Percentiles rank a stretch among this genome's conserved stretches.
phyloP scores from a whole-genome alignment of 2,329 filamentous ascomycete species.

The Sarocladiaceae sp. region DNA sequence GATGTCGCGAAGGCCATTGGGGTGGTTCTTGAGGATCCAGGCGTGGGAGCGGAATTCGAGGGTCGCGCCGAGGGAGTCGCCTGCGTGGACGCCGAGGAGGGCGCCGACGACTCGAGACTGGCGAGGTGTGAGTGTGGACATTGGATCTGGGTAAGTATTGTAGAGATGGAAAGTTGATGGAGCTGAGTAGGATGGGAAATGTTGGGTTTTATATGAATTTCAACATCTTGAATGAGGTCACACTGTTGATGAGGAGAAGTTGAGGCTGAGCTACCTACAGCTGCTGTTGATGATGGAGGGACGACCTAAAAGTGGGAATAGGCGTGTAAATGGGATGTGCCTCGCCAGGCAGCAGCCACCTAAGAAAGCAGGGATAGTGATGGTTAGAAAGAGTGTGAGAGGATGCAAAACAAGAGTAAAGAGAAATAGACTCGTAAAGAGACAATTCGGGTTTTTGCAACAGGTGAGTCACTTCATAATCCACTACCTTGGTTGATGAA shows the following conservation, averaged over 20 bases:
- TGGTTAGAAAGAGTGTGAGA: too few species aligned
- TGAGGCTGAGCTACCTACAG: constrained; percentile 2
- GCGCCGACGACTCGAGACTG: constrained; percentile 33
- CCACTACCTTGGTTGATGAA: too few species aligned
- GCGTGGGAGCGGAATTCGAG: constrained; percentile 34
- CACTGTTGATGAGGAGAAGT: neutral
- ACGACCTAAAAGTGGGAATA: too few species aligned
- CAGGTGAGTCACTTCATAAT: too few species aligned
- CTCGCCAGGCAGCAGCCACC: too few species aligned
- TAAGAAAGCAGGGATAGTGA: too few species aligned
- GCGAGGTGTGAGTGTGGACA: neutral
- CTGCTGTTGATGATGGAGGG: too few species aligned
- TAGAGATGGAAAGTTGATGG: neutral
- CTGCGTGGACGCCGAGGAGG: constrained; percentile 39
- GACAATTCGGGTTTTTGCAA: too few species aligned
- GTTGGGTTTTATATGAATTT: neutral
- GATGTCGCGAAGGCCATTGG: constrained; percentile 33
- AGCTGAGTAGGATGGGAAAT: neutral
- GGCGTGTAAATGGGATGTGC: too few species aligned
- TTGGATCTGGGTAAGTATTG: neutral
- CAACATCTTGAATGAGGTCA: neutral
- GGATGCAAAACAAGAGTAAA: too few species aligned
- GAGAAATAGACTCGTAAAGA: too few species aligned
- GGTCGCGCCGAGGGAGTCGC: constrained; percentile 40
- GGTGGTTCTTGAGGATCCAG: constrained; percentile 25